A percentile compares a stretch with the other conserved stretches of the same genome.
These are phyloP conservation scores for Chrysophaeum taylorii DNA, from an alignment of 352 stramenopile genomes.

Conservation along the genomic window DNA sequence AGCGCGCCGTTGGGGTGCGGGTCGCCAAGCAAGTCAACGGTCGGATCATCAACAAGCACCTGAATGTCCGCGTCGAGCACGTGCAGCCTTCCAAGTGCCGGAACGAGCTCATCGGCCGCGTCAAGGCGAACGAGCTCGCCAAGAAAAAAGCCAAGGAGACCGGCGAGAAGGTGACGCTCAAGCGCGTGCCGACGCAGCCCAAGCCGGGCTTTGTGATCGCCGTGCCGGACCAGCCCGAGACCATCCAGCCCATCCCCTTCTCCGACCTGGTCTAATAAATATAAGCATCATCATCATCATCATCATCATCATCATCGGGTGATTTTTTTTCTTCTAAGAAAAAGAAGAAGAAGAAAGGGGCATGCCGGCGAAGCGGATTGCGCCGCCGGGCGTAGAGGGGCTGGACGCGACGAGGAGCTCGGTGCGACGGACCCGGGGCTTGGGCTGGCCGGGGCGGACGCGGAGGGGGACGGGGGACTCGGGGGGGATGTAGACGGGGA, in stretches of 20 bases:
- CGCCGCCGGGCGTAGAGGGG: no score
- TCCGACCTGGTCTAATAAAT: constrained; percentile 95
- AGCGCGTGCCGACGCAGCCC: constrained; percentile 80
- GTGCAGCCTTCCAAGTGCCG: constrained; percentile 95
- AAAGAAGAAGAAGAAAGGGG: no score
- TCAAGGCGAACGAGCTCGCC: constrained; percentile 94
- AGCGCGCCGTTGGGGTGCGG: constrained; percentile 91
- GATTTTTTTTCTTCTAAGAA: no score
- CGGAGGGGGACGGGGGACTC: no score
- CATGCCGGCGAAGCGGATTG: no score
- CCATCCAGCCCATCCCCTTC: constrained; percentile 94
- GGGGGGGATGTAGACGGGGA: no score
- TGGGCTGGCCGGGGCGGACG: no score
- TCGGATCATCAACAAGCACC: constrained; percentile 99
- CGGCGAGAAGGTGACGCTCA: constrained; percentile 71
- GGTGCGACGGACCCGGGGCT: no score
- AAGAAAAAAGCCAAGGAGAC: constrained; percentile 86
- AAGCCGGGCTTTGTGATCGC: constrained; percentile 89
- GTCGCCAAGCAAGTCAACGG: constrained; percentile 97
- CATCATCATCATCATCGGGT: no score
- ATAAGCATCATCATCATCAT: constrained; percentile 6
- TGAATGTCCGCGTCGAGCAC: constrained; percentile 99
- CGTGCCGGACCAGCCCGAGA: constrained; percentile 67
- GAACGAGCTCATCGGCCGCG: constrained; percentile 91
- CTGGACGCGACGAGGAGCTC: no score